Evolutionary conservation across 768 basidiomycete species (phyloP).

Genomic region (Rubroboletus satanas): DNA sequence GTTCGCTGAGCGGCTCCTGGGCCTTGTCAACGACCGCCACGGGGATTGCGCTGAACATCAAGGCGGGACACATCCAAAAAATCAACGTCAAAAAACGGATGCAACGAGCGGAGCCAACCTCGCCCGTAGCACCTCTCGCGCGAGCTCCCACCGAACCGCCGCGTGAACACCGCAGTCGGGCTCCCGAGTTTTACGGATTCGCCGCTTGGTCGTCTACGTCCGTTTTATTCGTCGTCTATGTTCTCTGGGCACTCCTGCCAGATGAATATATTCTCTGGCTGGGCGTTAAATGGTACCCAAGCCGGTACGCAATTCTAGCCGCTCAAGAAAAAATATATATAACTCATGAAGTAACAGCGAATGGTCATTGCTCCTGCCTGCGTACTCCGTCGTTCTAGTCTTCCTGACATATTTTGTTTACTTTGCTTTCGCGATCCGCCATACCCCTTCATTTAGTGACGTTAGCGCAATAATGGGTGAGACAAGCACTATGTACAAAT

Average conservation of each 20-base stretch:
- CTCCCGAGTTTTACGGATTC: constrained; percentile 88
- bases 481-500: constrained; percentile 15
- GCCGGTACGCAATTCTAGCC: constrained; percentile 45
- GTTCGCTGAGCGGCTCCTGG: neutral
- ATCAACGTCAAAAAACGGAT: neutral
- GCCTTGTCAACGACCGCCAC: constrained; percentile 11
- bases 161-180: constrained; percentile 55
- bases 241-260: constrained; percentile 80
- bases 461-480: constrained; percentile 65
- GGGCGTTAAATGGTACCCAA: constrained; percentile 87
- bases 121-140: constrained; percentile 44
- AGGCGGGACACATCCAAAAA: neutral
- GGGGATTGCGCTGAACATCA: constrained; percentile 20
- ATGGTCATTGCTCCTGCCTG: constrained; percentile 80
- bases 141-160: constrained; percentile 38
- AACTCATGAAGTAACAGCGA: constrained; percentile 47
- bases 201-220: constrained; percentile 80
- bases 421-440: constrained; percentile 66
- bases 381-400: constrained; percentile 67
- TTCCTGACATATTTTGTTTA: constrained; percentile 77
- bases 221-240: constrained; percentile 62
- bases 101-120: constrained; percentile 34
- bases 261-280: constrained; percentile 60
- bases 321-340: no score
- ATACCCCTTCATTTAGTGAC: constrained; percentile 68